Conservation (phyloP, 1,284 basidiomycete genomes). For the Garcileccinum viscosum region DNA sequence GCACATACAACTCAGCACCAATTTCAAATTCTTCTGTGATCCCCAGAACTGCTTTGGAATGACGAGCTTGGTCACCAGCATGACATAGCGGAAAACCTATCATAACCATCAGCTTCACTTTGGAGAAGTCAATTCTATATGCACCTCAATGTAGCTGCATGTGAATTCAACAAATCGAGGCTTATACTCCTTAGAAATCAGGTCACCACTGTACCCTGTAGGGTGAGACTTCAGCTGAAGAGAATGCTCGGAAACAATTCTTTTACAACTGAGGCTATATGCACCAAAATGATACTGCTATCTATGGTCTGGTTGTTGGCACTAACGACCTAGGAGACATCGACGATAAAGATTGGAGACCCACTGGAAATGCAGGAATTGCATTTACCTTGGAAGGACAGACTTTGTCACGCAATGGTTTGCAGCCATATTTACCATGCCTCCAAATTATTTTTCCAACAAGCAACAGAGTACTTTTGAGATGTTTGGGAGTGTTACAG, state of each 20-base stretch:
- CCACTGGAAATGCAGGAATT: slow-evolving; percentile 1
- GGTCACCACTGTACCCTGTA: slow-evolving; percentile 38
- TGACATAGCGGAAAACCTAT: slow-evolving; percentile 77
- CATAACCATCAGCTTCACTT: neutral
- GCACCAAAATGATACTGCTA: slow-evolving; percentile 62
- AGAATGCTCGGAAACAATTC: slow-evolving; percentile 72
- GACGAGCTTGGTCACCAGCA: slow-evolving; percentile 67
- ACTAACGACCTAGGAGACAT: slow-evolving; percentile 34
- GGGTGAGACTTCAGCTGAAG: slow-evolving; percentile 61
- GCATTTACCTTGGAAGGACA: slow-evolving; percentile 77
- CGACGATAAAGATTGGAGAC: slow-evolving; percentile 1
- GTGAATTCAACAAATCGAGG: slow-evolving; percentile 82
- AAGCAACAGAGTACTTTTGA: slow-evolving; percentile 60
- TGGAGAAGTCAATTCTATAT: neutral
- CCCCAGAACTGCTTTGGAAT: slow-evolving; percentile 86
- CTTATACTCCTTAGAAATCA: no score
- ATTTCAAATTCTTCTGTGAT: slow-evolving; percentile 68
- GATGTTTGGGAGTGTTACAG: slow-evolving; percentile 75
- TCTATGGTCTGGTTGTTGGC: slow-evolving; percentile 51
- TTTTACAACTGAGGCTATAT: slow-evolving; percentile 13
- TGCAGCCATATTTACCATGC: slow-evolving; percentile 76
- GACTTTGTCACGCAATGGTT: slow-evolving; percentile 62
- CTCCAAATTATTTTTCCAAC: slow-evolving; percentile 71
- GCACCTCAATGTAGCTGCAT: slow-evolving; percentile 68
- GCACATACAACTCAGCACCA: slow-evolving; percentile 66